Evolutionary conservation across 2,329 filamentous ascomycete genomes (phyloP).

Genomic region (Blumeriella jaapii): DNA sequence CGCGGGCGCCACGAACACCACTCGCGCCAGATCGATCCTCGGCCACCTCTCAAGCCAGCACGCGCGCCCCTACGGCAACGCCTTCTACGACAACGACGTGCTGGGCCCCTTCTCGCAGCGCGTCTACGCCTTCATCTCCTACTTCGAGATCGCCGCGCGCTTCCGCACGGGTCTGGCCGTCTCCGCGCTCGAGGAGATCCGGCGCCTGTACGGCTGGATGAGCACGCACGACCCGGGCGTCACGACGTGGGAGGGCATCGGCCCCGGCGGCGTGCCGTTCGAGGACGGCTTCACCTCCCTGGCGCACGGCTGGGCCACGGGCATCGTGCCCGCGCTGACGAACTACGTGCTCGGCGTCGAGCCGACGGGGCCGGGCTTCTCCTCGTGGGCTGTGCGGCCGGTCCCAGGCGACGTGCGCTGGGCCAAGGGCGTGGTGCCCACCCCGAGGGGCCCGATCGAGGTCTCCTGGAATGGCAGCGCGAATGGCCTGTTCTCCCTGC

Average conservation of each 20-base stretch:
- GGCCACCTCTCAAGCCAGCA: constrained; percentile 30
- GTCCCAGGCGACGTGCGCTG: constrained; percentile 29
- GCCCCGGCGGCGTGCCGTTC: constrained; percentile 32
- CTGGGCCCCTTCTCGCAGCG: constrained; percentile 32
- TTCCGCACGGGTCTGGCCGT: constrained; percentile 29
- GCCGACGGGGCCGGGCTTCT: constrained; percentile 34
- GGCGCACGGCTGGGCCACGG: constrained; percentile 41
- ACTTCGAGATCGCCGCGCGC: constrained; percentile 40
- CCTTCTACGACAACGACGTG: constrained; percentile 38
- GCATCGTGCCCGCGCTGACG: constrained; percentile 36
- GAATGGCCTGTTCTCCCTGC: constrained; percentile 23
- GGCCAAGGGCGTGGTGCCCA: constrained; percentile 34
- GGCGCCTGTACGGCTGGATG: constrained; percentile 40
- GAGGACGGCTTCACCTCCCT: constrained; percentile 36
- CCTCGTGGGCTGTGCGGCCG: constrained; percentile 32
- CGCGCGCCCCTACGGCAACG: constrained; percentile 35
- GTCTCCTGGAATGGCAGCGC: constrained; percentile 30
- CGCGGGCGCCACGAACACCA: constrained; percentile 26
- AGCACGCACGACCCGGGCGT: constrained; percentile 33
- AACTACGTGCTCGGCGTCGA: constrained; percentile 37
- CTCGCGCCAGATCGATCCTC: constrained; percentile 28
- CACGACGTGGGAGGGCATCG: constrained; percentile 42
- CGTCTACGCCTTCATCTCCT: constrained; percentile 41
- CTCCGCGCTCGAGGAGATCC: constrained; percentile 35
- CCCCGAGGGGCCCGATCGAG: constrained; percentile 30